Base-by-base conservation (phyloP, 1,139 yeast species). In the Suhomyces ambrosiae region DNA sequence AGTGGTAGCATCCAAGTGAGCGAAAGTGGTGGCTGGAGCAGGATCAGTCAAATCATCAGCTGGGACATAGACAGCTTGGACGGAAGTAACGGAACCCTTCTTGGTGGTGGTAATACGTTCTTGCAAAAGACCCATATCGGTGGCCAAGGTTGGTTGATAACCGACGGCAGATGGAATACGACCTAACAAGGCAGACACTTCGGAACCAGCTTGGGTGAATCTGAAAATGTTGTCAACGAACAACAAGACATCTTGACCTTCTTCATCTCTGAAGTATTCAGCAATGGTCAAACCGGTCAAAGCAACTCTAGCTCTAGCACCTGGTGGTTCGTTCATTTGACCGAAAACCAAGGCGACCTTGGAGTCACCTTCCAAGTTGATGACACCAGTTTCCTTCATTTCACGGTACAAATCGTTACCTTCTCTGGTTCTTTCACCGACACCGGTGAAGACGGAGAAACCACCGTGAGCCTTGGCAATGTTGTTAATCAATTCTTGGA, bases 131-230 rank as follows among this genome's bases (percentile, higher is more conserved):
- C 98, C 98, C 97, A 92, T 92, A 89, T 92, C 98, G 63, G 98
- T 92, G 79, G 98, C 96, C 77, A 92, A 84, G 60, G 98, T 92
- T 73, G 98, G 98, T 80, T 92, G 98, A 77, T 92, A 92, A 88
- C 98, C 98, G 88, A 92, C 98, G 61, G 98, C 98, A 55, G 98
- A 92, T 71, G 98, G 98, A 73, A 92, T 92, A 87, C 98, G 97
- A 79, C 98, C 98, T 71, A 92, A 82, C 78, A 92, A 82, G 57
- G 98, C 98, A 71, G 97, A 90, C 71, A 92, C 98, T 80, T 92
- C 98, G 55, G 98, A 92, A 88, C 98, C 98, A 69, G 98, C 98
- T 84, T 92, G 98, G 73, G 98, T 92, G 83, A 92, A 92, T 82
- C 98, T 90, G 95, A 92, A 92, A 86, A 92, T 92, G 90, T 92